phyloP scores from a whole-genome alignment of 1,284 basidiomycete species.

The Sanghuangporus weigelae region DNA sequence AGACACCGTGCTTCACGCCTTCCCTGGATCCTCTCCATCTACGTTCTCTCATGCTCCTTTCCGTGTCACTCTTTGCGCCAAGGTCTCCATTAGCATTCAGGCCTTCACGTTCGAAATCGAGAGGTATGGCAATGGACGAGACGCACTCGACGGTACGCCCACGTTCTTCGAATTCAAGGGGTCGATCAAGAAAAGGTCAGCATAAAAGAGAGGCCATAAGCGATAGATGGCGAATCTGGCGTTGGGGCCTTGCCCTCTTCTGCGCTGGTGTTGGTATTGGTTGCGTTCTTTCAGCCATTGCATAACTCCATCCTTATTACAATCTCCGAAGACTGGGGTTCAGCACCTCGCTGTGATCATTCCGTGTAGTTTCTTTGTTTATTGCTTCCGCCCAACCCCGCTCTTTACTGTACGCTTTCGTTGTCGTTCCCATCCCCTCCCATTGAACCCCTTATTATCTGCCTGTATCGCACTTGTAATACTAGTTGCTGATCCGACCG shows the following conservation, averaged over 20 bases:
- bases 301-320: neutral
- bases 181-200: neutral
- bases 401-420: neutral
- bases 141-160: neutral
- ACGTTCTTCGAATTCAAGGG: neutral
- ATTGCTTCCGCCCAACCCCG: neutral
- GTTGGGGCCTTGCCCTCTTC: conserved; percentile 29
- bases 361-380: neutral
- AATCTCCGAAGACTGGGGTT: neutral
- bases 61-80: conserved; percentile 40
- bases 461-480: neutral
- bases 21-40: conserved; percentile 44
- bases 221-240: conserved; percentile 19
- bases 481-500: neutral
- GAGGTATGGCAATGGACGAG: neutral
- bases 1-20: conserved; percentile 17
- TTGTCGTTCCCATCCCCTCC: neutral
- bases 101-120: neutral
- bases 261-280: conserved; percentile 33
- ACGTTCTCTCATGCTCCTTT: conserved; percentile 40
- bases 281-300: conserved; percentile 19
- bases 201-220: neutral
- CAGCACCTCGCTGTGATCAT: neutral
- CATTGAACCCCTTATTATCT: neutral
- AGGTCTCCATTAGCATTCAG: conserved; percentile 9